phyloP scores from a whole-genome alignment of 768 basidiomycete genomes.

The Exsudoporus frostii region DNA sequence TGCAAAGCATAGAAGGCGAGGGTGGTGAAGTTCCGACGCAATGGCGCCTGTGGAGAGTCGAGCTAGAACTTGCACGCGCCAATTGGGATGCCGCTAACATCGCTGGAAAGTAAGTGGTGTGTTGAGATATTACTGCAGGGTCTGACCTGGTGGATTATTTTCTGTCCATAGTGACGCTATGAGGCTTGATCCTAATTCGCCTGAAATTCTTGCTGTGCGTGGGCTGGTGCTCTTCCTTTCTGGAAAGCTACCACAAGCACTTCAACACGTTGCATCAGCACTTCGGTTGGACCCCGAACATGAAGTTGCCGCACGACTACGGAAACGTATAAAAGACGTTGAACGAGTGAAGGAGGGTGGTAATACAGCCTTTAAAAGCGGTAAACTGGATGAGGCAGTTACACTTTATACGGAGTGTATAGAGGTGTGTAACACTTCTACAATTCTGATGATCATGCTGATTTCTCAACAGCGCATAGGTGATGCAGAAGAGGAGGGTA shows the following conservation, averaged over 20 bases:
- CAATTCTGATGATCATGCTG: neutral
- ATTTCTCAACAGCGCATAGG: conserved; percentile 56
- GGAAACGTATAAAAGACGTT: conserved; percentile 79
- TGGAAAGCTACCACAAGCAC: conserved; percentile 66
- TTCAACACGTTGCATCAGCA: conserved; percentile 68
- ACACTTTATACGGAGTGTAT: conserved; percentile 70
- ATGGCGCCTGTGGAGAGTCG: conserved; percentile 79
- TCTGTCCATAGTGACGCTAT: conserved; percentile 59
- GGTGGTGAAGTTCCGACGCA: conserved; percentile 71
- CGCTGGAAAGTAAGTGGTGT: conserved; percentile 64
- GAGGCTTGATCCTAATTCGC: conserved; percentile 66
- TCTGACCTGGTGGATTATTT: conserved; percentile 3
- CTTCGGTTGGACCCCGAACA: conserved; percentile 78
- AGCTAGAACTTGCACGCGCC: conserved; percentile 69
- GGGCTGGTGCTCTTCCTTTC: conserved; percentile 76
- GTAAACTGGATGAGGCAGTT: conserved; percentile 57
- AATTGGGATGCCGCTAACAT: conserved; percentile 71
- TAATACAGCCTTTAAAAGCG: conserved; percentile 68
- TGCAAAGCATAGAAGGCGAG: conserved; percentile 70
- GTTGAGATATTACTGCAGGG: neutral
- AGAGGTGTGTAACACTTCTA: conserved; percentile 42
- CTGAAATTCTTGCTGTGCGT: conserved; percentile 74
- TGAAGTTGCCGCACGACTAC: conserved; percentile 62
- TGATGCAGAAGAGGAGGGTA: conserved; percentile 62
- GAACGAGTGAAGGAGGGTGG: conserved; percentile 85